Evolutionary conservation across 108 stramenopile genomes (phyloP).

Genomic region (Phaeodactylum tricornutum): DNA sequence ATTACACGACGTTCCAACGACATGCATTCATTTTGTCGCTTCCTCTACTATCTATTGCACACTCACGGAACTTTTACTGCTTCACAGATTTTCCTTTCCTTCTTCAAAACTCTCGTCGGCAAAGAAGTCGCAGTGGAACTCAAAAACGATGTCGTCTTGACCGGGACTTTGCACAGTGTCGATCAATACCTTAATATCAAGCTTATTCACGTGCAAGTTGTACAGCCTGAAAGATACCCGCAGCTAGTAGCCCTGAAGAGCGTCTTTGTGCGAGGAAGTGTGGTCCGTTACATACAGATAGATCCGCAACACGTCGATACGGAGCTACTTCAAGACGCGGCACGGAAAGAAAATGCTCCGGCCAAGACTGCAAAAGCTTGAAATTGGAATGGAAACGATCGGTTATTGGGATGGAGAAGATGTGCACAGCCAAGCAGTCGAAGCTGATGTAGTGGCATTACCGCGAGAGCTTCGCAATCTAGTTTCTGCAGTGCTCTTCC

Average conservation of each 20-base stretch:
- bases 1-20: background rate
- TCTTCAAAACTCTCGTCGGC: constrained; percentile 99
- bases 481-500: too few species aligned
- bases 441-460: too few species aligned
- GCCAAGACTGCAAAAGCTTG: constrained; percentile 5
- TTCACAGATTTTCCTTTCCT: constrained; percentile 92
- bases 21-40: background rate
- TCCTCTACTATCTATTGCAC: background rate
- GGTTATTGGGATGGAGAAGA: too few species aligned
- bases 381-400: too few species aligned
- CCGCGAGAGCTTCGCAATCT: too few species aligned
- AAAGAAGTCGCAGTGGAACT: constrained; percentile 98
- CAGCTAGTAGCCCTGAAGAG: constrained; percentile 86
- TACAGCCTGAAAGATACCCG: constrained; percentile 82
- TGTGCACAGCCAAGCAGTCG: too few species aligned
- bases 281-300: constrained; percentile 97
- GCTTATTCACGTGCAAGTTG: constrained; percentile 82
- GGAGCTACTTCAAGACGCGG: constrained; percentile 96
- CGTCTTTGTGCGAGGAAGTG: constrained; percentile 97
- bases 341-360: constrained; percentile 88
- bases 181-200: constrained; percentile 99
- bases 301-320: constrained; percentile 93
- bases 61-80: background rate
- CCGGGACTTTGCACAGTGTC: constrained; percentile 91
- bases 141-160: constrained; percentile 96